Evolutionary conservation across 176 grass and related monocot genomes (phyloP).

Genomic region (Dactylis glomerata): DNA sequence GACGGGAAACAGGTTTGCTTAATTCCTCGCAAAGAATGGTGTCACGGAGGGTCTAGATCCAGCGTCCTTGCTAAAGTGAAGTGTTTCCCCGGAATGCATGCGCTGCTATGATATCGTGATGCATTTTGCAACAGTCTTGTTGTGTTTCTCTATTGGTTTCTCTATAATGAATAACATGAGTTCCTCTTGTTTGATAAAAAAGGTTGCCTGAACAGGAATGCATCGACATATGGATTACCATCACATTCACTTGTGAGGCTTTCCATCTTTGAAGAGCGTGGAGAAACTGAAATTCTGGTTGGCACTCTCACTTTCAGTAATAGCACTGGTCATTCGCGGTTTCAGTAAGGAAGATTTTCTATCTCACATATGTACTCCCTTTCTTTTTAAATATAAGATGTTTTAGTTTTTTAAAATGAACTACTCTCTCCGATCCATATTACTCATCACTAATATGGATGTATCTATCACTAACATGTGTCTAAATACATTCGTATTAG

Average conservation of each 20-base stretch:
- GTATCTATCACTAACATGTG: too few relatives aligned
- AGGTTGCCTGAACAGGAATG: not conserved
- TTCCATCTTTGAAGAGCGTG: too few relatives aligned
- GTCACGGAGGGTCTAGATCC: not conserved
- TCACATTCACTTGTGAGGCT: too few relatives aligned
- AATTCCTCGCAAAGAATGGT: not conserved
- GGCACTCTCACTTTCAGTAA: too few relatives aligned
- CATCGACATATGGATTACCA: too few relatives aligned
- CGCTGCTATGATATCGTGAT: not conserved
- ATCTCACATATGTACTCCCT: not conserved
- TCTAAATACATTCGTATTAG: too few relatives aligned
- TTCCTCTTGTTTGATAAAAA: not conserved
- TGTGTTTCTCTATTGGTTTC: not conserved
- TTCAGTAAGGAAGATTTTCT: not conserved
- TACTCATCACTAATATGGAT: too few relatives aligned
- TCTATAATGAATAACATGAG: not conserved
- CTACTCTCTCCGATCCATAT: too few relatives aligned
- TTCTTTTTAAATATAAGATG: too few relatives aligned
- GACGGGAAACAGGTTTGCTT: not conserved
- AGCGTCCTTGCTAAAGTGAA: constrained; percentile 21
- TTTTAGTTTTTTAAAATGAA: too few relatives aligned
- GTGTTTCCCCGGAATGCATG: not conserved
- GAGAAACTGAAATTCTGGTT: too few relatives aligned
- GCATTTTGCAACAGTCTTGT: not conserved
- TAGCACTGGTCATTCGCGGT: too few relatives aligned